Conservation (phyloP, 768 basidiomycete species). For the Kwoniella sp. region DNA sequence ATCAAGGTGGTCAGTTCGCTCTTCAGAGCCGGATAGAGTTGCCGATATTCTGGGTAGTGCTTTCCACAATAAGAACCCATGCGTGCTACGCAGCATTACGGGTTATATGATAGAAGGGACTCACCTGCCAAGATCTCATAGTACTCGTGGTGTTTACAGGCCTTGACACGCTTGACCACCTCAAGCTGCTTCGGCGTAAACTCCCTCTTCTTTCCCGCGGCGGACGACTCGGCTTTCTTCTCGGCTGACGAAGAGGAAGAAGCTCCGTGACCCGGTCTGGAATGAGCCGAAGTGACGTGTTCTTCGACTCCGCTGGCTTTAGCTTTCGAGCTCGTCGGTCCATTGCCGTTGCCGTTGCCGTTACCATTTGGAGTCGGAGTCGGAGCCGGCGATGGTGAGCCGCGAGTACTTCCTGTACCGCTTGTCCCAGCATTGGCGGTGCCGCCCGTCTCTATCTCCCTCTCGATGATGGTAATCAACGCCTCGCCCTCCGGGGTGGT, state of each 20-base stretch:
- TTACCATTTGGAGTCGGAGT: conserved; percentile 54
- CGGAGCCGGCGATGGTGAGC: conserved; percentile 45
- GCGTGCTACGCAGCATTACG: no score
- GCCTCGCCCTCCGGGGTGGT: conserved; percentile 73
- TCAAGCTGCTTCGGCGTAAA: conserved; percentile 81
- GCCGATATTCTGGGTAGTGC: no score
- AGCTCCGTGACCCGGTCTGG: conserved; percentile 59
- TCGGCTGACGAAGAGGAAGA: conserved; percentile 58
- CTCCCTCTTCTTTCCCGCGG: conserved; percentile 66
- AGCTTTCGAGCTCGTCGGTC: conserved; percentile 55
- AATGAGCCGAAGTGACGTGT: conserved; percentile 47
- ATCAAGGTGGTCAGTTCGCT: not conserved
- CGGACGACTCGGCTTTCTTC: conserved; percentile 64
- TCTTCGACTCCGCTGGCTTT: conserved; percentile 61
- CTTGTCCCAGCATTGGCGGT: not conserved
- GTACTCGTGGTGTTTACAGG: conserved; percentile 85
- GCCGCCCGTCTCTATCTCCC: conserved; percentile 57
- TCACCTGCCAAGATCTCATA: conserved; percentile 78
- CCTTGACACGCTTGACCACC: conserved; percentile 80
- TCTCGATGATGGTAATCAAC: conserved; percentile 69
- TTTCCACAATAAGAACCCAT: no score
- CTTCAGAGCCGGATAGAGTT: not conserved
- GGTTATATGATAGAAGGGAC: conserved; percentile 26
- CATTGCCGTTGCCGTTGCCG: conserved; percentile 25
- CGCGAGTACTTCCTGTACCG: conserved; percentile 11